Evolutionary conservation across 768 basidiomycete genomes (phyloP).

Genomic region (Termitomyces sp.): DNA sequence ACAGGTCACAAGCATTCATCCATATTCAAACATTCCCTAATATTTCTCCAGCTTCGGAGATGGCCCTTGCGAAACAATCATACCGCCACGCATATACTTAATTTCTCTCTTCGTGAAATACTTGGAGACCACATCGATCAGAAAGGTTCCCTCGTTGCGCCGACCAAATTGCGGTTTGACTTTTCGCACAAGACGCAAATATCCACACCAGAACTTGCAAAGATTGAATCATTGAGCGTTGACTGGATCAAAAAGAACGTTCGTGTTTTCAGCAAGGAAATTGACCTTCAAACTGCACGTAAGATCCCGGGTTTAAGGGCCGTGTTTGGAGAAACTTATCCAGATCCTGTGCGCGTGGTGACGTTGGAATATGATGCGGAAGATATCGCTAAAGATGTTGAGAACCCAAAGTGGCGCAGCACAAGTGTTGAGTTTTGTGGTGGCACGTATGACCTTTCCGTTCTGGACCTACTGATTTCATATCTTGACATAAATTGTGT

Average conservation of each 20-base stretch:
- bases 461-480: not conserved
- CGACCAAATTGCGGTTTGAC: slow-evolving; percentile 94
- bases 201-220: slow-evolving; percentile 62
- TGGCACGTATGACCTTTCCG: slow-evolving; percentile 71
- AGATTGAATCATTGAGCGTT: slow-evolving; percentile 78
- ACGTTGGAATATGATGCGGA: slow-evolving; percentile 84
- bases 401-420: slow-evolving; percentile 84
- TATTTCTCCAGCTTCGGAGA: slow-evolving; percentile 60
- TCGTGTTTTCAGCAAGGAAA: slow-evolving; percentile 81
- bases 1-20: not conserved
- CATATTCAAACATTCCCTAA: not conserved
- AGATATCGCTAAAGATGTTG: slow-evolving; percentile 78
- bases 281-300: slow-evolving; percentile 70
- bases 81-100: slow-evolving; percentile 97
- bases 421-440: slow-evolving; percentile 98
- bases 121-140: slow-evolving; percentile 98
- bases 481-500: not conserved
- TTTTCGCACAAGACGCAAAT: slow-evolving; percentile 95
- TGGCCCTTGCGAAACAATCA: slow-evolving; percentile 98
- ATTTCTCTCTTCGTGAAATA: slow-evolving; percentile 86
- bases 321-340: slow-evolving; percentile 97
- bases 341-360: slow-evolving; percentile 95
- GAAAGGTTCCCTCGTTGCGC: slow-evolving; percentile 95
- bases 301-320: slow-evolving; percentile 93
- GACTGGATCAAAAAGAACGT: slow-evolving; percentile 92